Conservation (phyloP, 345 rosid species). For the Barbarea vulgaris region DNA sequence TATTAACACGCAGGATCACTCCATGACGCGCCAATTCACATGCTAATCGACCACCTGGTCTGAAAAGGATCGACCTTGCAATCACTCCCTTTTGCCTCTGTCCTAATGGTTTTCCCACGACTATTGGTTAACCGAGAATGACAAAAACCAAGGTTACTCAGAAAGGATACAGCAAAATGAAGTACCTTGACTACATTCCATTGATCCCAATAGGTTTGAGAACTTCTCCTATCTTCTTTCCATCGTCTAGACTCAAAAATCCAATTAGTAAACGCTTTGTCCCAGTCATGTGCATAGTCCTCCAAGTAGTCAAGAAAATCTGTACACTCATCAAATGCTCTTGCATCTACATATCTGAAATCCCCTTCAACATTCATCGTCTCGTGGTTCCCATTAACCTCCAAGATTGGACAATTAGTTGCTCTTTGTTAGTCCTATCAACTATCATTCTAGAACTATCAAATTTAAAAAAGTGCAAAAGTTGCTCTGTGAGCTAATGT, state of each 20-base stretch:
- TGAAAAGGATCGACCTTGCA: slow-evolving; percentile 76
- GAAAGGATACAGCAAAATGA: neutral
- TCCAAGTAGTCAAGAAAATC: slow-evolving; percentile 73
- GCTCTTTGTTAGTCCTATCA: slow-evolving; percentile 4
- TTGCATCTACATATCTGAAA: slow-evolving; percentile 75
- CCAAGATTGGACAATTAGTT: neutral
- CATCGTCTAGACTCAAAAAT: slow-evolving; percentile 47
- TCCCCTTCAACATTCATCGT: slow-evolving; percentile 95
- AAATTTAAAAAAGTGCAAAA: neutral
- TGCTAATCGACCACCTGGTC: slow-evolving; percentile 88
- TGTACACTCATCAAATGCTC: slow-evolving; percentile 76
- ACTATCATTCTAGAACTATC: too few relatives aligned
- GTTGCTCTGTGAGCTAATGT: neutral
- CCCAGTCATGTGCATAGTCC: slow-evolving; percentile 58
- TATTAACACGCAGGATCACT: slow-evolving; percentile 74
- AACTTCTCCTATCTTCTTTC: slow-evolving; percentile 52
- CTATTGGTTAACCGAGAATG: slow-evolving; percentile 19
- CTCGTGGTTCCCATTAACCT: slow-evolving; percentile 94
- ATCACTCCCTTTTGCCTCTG: slow-evolving; percentile 97
- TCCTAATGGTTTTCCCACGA: slow-evolving; percentile 60
- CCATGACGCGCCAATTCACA: slow-evolving; percentile 72
- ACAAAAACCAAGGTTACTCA: neutral
- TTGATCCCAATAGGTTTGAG: slow-evolving; percentile 65
- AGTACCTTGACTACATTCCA: slow-evolving; percentile 88
- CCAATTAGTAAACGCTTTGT: slow-evolving; percentile 76